phyloP scores from a whole-genome alignment of 2,329 filamentous ascomycete genomes.

The Fonsecaea monophora region DNA sequence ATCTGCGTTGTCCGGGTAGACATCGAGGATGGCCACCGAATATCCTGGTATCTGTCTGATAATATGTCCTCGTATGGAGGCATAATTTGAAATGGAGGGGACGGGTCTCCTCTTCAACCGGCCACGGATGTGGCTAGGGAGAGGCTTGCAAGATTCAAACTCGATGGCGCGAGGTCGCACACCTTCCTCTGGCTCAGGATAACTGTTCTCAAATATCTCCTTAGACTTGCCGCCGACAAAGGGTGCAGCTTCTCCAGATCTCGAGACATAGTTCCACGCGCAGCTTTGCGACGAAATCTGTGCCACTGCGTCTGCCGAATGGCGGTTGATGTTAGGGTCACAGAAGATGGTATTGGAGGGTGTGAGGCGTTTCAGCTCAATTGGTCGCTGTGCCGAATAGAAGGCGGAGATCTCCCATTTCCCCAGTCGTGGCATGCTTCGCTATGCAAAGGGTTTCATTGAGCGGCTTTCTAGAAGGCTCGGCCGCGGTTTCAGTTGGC shows the following conservation, averaged over 20 bases:
- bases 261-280: not conserved
- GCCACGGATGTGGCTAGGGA: not conserved
- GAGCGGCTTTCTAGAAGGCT: not conserved
- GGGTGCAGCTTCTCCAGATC: not conserved
- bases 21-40: not conserved
- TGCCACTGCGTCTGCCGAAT: not conserved
- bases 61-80: not conserved
- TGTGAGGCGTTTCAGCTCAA: not conserved
- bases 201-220: not conserved
- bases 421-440: not conserved
- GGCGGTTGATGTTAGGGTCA: not conserved
- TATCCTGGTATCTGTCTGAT: not conserved
- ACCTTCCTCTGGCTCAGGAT: not conserved
- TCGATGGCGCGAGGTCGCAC: not conserved
- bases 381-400: not conserved
- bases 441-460: not conserved
- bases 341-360: not conserved
- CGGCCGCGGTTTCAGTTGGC: not conserved
- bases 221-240: not conserved
- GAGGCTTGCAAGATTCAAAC: not conserved
- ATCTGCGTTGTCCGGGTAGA: not conserved
- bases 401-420: not conserved
- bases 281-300: not conserved
- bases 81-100: not conserved
- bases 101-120: not conserved